Conservation (phyloP, 2,329 filamentous ascomycete species). For the Fusarium tjaetaba region DNA sequence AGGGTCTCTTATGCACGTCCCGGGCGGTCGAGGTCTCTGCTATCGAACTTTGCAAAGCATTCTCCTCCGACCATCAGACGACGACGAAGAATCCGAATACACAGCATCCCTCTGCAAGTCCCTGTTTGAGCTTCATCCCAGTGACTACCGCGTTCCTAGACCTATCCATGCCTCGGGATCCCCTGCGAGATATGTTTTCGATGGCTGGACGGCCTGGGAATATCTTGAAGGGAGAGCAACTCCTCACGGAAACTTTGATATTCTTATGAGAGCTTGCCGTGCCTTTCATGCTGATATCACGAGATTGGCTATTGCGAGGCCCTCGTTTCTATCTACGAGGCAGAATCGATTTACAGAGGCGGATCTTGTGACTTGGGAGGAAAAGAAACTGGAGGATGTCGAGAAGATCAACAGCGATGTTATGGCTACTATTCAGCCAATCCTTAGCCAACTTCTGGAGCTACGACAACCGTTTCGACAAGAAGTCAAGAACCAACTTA, state of each 20-base stretch:
- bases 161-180: neutral
- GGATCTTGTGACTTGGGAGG: constrained; percentile 5
- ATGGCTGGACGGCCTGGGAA: constrained; percentile 4
- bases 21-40: neutral
- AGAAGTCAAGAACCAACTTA: neutral
- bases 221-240: neutral
- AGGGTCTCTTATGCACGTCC: neutral
- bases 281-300: neutral
- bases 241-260: neutral
- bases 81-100: constrained; percentile 1
- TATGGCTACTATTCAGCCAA: neutral
- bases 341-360: constrained; percentile 8
- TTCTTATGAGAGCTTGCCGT: constrained; percentile 2
- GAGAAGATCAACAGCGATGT: neutral
- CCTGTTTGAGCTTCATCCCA: neutral
- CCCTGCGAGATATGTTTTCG: neutral
- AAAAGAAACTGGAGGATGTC: neutral
- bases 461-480: neutral
- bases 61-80: neutral
- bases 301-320: neutral
- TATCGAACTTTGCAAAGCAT: neutral
- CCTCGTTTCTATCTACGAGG: neutral
- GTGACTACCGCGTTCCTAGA: neutral
- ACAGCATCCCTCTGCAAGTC: neutral
- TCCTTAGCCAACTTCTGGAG: neutral